phyloP scores from a whole-genome alignment of 1,284 basidiomycete species.

The Ceratorhiza oryzae-sativae region DNA sequence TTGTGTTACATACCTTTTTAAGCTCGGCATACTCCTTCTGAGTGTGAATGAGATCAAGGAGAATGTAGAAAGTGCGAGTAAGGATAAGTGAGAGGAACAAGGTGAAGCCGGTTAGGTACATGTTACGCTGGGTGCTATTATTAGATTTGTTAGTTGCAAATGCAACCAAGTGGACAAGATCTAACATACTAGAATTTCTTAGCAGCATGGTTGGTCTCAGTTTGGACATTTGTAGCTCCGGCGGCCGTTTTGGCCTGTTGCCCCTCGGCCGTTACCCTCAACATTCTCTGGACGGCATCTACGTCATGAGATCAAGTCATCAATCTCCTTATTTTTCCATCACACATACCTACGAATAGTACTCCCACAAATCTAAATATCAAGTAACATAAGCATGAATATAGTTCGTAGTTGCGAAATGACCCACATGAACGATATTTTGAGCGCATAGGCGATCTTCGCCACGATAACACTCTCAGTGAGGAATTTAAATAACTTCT shows the following conservation, averaged over 20 bases:
- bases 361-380: conserved; percentile 79
- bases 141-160: not conserved
- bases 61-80: conserved; percentile 90
- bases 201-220: conserved; percentile 86
- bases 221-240: conserved; percentile 69
- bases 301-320: conserved; percentile 49
- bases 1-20: conserved; percentile 63
- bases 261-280: conserved; percentile 79
- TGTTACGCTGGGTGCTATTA: conserved; percentile 76
- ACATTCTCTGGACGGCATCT: conserved; percentile 93
- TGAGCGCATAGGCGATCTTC: conserved; percentile 80
- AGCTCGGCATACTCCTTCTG: conserved; percentile 88
- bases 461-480: conserved; percentile 71
- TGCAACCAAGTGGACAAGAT: conserved; percentile 15
- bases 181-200: conserved; percentile 88
- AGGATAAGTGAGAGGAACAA: conserved; percentile 94
- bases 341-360: conserved; percentile 61
- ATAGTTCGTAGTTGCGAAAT: not conserved
- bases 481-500: conserved; percentile 77
- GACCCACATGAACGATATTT: conserved; percentile 92
- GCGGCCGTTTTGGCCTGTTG: conserved; percentile 72
- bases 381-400: conserved; percentile 4
- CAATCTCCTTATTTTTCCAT: not conserved
- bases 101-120: conserved; percentile 91
- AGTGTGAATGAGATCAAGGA: conserved; percentile 87